A percentile compares a stretch with the other conserved stretches of the same genome.
These are phyloP conservation scores for Leishmania tarentolae DNA, from an alignment of 208 protist species.

Conservation along the genomic window DNA sequence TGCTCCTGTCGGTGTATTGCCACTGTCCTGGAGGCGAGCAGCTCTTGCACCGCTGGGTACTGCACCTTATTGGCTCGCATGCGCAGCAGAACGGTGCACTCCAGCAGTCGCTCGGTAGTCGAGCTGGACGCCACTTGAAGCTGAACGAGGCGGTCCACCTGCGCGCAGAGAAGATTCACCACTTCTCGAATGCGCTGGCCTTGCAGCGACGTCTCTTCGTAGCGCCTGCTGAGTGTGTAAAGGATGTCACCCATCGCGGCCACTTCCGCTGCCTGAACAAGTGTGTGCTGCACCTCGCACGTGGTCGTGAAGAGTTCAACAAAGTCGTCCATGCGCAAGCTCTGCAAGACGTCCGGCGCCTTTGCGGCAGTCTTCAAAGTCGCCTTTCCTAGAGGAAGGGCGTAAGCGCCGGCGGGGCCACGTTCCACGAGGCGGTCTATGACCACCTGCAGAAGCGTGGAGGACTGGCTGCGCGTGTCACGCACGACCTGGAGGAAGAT, in stretches of 20 bases:
- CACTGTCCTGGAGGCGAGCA: constrained; percentile 38
- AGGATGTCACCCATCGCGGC: constrained; percentile 46
- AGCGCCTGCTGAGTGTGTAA: constrained; percentile 56
- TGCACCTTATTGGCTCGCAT: constrained; percentile 46
- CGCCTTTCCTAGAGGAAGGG: constrained; percentile 44
- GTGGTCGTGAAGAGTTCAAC: constrained; percentile 45
- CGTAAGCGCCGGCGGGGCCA: constrained; percentile 39
- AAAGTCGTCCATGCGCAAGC: constrained; percentile 37
- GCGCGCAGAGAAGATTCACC: constrained; percentile 49
- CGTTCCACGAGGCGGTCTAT: constrained; percentile 32
- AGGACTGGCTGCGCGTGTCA: constrained; percentile 48
- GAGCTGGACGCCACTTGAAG: constrained; percentile 30
- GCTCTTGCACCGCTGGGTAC: constrained; percentile 38
- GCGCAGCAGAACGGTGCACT: constrained; percentile 70
- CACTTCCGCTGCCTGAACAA: constrained; percentile 46
- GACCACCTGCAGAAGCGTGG: constrained; percentile 41
- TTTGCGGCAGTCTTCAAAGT: constrained; percentile 42
- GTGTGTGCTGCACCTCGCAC: constrained; percentile 39
- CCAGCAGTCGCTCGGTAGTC: constrained; percentile 47
- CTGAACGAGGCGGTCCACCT: constrained; percentile 56
- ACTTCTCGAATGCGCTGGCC: constrained; percentile 34
- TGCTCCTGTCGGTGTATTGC: constrained; percentile 3
- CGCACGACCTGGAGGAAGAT: constrained; percentile 45
- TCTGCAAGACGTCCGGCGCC: constrained; percentile 38
- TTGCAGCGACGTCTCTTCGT: constrained; percentile 36